Conservation (phyloP, 75 land plant species). For the Selaginella tamariscina region DNA sequence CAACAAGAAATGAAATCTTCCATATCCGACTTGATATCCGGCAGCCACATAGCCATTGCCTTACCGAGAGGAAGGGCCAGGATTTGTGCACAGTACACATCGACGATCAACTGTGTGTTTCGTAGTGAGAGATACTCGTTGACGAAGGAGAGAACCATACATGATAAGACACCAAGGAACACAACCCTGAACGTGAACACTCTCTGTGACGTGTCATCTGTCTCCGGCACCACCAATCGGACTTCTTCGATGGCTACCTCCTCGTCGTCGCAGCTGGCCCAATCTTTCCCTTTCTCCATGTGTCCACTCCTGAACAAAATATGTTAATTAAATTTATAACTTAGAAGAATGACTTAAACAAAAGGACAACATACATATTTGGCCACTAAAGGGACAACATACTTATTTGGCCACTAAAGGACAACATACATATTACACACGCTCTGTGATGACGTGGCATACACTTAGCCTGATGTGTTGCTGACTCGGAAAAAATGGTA, state of each 20-base stretch:
- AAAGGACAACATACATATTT: no score
- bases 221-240: slow-evolving; percentile 49
- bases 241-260: slow-evolving; percentile 59
- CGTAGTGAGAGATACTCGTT: slow-evolving; percentile 39
- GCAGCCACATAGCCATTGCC: slow-evolving; percentile 41
- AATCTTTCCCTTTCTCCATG: no score
- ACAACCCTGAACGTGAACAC: slow-evolving; percentile 56
- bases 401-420: no score
- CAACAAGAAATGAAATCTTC: slow-evolving; percentile 27
- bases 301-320: no score
- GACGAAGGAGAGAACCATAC: slow-evolving; percentile 27
- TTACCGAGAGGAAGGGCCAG: slow-evolving; percentile 49
- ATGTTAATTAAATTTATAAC: no score
- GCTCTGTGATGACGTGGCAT: no score
- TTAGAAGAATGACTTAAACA: no score
- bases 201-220: slow-evolving; percentile 50
- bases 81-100: slow-evolving; percentile 45
- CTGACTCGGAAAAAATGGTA: no score
- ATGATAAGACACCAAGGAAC: slow-evolving; percentile 36
- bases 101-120: slow-evolving; percentile 29
- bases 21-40: slow-evolving; percentile 15
- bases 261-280: no score
- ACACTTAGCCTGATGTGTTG: no score
- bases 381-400: no score
- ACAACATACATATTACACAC: no score